Evolutionary conservation across 768 basidiomycete species (phyloP).

Genomic region (Neoboletus subvelutipes): DNA sequence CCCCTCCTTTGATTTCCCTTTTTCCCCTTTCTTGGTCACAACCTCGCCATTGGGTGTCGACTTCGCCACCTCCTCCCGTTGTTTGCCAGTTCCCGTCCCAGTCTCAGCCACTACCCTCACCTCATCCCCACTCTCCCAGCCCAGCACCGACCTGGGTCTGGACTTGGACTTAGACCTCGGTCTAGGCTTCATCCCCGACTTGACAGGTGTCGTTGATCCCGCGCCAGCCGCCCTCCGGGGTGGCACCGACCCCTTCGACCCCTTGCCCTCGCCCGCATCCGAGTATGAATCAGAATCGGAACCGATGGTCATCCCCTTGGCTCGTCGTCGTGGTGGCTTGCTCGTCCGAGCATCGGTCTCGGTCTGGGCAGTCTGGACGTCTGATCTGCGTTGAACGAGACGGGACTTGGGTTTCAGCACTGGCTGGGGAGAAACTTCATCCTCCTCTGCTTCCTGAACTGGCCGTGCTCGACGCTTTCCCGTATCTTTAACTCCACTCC

Average conservation of each 20-base stretch:
- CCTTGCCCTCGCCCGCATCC: neutral
- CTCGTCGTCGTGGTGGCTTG: neutral
- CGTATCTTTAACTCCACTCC: neutral
- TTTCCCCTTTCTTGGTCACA: constrained; percentile 1
- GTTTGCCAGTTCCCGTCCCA: neutral
- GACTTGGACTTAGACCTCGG: constrained; percentile 15
- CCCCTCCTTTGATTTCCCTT: neutral
- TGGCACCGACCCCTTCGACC: constrained; percentile 9
- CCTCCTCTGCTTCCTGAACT: neutral
- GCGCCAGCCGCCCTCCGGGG: constrained; percentile 6
- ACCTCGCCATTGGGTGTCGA: neutral
- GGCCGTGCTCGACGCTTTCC: neutral
- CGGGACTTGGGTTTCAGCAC: neutral
- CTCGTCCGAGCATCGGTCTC: neutral
- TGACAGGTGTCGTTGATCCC: constrained; percentile 21
- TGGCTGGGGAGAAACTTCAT: neutral
- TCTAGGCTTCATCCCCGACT: constrained; percentile 28
- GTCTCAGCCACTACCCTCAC: neutral
- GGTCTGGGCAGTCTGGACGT: neutral
- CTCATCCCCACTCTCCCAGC: constrained; percentile 2
- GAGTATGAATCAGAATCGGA: constrained; percentile 5
- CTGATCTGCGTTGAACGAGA: constrained; percentile 2
- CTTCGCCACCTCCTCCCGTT: neutral
- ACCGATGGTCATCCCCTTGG: neutral
- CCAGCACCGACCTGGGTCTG: neutral